A percentile compares a stretch with the other conserved stretches of the same genome.
phyloP scores from a whole-genome alignment of 2,329 filamentous ascomycete species.

The Chaetomiaceae sp. region DNA sequence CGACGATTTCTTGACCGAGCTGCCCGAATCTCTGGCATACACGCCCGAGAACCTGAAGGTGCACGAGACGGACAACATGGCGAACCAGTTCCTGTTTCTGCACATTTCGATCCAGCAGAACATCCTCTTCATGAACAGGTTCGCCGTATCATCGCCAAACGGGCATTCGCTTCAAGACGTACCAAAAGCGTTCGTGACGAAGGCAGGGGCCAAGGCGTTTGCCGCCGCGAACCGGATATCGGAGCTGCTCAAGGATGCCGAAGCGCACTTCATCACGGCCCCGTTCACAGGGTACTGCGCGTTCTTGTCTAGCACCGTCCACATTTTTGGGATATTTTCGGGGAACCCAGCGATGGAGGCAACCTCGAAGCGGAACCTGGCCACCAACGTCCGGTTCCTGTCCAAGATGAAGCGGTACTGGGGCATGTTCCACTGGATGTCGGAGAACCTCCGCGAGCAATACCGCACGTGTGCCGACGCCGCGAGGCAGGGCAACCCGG shows the following conservation, averaged over 20 bases:
- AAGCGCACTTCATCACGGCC: conserved; percentile 75
- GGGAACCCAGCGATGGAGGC: conserved; percentile 72
- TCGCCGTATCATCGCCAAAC: conserved; percentile 69
- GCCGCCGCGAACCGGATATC: conserved; percentile 85
- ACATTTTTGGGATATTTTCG: conserved; percentile 87
- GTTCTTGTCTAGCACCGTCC: conserved; percentile 89
- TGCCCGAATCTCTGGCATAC: conserved; percentile 72
- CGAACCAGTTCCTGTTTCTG: conserved; percentile 87
- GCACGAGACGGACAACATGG: conserved; percentile 78
- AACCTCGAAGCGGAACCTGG: conserved; percentile 76
- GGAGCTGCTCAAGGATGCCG: conserved; percentile 72
- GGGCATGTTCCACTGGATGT: conserved; percentile 98
- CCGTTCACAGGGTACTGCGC: conserved; percentile 95
- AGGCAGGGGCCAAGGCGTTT: conserved; percentile 70
- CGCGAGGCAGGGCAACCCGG: conserved; percentile 61
- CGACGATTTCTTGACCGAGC: conserved; percentile 61
- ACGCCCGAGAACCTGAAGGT: conserved; percentile 76
- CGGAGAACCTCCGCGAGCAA: conserved; percentile 84
- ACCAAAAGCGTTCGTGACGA: conserved; percentile 71
- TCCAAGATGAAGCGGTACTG: conserved; percentile 96
- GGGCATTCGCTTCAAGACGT: conserved; percentile 63
- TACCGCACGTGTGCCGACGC: conserved; percentile 82
- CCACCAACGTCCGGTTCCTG: conserved; percentile 83
- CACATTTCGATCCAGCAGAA: conserved; percentile 90
- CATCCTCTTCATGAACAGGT: conserved; percentile 82